Evolutionary conservation across 2,329 filamentous ascomycete species (phyloP).

Genomic region (Nigrograna mackinnonii): DNA sequence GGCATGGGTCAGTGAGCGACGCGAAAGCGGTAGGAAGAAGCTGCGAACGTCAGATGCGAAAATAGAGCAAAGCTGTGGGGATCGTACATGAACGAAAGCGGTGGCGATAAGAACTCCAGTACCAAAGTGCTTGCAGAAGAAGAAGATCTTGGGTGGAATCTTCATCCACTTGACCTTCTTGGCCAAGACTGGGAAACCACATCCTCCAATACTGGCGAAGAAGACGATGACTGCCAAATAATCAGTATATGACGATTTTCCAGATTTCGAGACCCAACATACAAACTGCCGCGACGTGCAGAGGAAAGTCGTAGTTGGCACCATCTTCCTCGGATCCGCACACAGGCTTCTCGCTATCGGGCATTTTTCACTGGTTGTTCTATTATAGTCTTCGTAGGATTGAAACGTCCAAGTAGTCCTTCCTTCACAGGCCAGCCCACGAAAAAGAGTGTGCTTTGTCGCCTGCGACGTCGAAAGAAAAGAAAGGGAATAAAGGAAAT

Average conservation of each 20-base stretch:
- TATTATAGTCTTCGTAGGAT: slow-evolving; percentile 11
- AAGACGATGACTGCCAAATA: slow-evolving; percentile 38
- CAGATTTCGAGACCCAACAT: slow-evolving; percentile 15
- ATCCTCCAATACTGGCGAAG: slow-evolving; percentile 37
- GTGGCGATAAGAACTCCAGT: slow-evolving; percentile 86
- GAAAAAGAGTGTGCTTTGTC: slow-evolving; percentile 23
- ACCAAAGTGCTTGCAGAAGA: slow-evolving; percentile 64
- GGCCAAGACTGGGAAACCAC: slow-evolving; percentile 43
- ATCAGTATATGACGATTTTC: slow-evolving; percentile 14
- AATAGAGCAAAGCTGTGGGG: neutral
- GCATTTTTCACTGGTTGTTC: slow-evolving; percentile 22
- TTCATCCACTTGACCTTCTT: slow-evolving; percentile 62
- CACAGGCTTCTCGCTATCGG: slow-evolving; percentile 32
- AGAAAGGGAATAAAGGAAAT: slow-evolving; percentile 19
- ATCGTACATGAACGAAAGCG: slow-evolving; percentile 71
- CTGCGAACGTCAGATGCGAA: slow-evolving; percentile 19
- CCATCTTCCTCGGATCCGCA: slow-evolving; percentile 34
- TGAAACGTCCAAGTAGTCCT: slow-evolving; percentile 16
- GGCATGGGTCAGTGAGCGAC: slow-evolving; percentile 51
- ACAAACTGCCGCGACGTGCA: slow-evolving; percentile 45
- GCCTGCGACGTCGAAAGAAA: slow-evolving; percentile 34
- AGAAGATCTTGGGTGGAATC: slow-evolving; percentile 61
- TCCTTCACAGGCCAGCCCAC: slow-evolving; percentile 26
- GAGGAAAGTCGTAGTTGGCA: slow-evolving; percentile 38
- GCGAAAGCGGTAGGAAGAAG: slow-evolving; percentile 64